Evolutionary conservation across 2,329 filamentous ascomycete species (phyloP).

Genomic region (Diaporthe citri): DNA sequence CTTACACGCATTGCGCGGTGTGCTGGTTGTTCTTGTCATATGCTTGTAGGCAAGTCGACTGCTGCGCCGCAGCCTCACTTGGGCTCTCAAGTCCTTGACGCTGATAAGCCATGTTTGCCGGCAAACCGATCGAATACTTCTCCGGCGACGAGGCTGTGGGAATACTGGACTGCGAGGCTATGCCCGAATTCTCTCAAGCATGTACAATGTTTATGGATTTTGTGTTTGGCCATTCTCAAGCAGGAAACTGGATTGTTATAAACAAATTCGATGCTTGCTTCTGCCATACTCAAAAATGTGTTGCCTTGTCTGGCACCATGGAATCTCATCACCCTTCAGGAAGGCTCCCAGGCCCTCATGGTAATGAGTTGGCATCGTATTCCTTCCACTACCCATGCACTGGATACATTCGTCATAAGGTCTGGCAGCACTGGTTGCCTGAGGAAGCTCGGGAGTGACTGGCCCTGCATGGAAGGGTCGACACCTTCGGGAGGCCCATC

Average conservation of each 20-base stretch:
- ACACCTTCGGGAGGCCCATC: too few species aligned
- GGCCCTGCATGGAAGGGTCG: conserved; percentile 24
- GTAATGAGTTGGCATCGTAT: not conserved
- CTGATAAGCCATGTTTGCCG: not conserved
- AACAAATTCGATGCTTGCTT: too few species aligned
- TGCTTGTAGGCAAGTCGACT: too few species aligned
- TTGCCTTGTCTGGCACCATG: too few species aligned
- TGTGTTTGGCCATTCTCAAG: too few species aligned
- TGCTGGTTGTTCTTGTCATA: not conserved
- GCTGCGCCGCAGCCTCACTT: not conserved
- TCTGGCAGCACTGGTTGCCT: not conserved
- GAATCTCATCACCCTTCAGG: too few species aligned
- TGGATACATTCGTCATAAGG: not conserved
- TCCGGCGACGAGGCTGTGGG: not conserved
- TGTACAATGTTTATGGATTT: not conserved
- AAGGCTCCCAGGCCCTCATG: not conserved
- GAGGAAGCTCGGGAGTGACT: not conserved
- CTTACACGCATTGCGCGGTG: not conserved
- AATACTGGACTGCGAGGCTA: not conserved
- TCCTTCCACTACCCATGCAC: not conserved
- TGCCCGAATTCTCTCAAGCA: not conserved
- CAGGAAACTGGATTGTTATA: too few species aligned
- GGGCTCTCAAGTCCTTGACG: not conserved
- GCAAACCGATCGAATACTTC: not conserved
- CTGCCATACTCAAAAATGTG: too few species aligned